phyloP scores from a whole-genome alignment of 352 stramenopile genomes.

The Phytophthora sp. region DNA sequence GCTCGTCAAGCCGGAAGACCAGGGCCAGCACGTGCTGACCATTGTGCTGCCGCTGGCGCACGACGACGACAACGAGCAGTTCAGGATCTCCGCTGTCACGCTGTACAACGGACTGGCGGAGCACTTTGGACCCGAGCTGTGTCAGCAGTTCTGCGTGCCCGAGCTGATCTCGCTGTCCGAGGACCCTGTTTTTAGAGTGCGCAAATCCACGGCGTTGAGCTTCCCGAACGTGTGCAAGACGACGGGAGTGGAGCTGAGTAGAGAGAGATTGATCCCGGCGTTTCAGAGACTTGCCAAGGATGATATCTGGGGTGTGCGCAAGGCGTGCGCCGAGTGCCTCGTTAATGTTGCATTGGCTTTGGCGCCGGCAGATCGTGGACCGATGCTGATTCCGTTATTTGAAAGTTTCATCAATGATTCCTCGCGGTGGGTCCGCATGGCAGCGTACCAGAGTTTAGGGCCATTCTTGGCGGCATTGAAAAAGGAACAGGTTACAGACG shows the following conservation, averaged over 20 bases:
- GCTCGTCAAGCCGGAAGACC: slow-evolving; percentile 88
- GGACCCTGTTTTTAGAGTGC: slow-evolving; percentile 94
- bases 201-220: slow-evolving; percentile 92
- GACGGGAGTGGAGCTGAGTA: slow-evolving; percentile 73
- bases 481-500: slow-evolving; percentile 78
- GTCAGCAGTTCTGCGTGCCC: slow-evolving; percentile 93
- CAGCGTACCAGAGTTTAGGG: slow-evolving; percentile 92
- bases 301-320: slow-evolving; percentile 94
- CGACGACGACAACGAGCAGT: slow-evolving; percentile 92
- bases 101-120: slow-evolving; percentile 93
- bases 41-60: slow-evolving; percentile 93
- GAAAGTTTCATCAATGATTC: slow-evolving; percentile 88
- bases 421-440: slow-evolving; percentile 94
- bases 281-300: slow-evolving; percentile 93
- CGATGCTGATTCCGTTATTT: slow-evolving; percentile 90
- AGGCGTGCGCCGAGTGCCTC: slow-evolving; percentile 92
- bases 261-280: slow-evolving; percentile 88
- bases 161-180: slow-evolving; percentile 92
- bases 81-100: slow-evolving; percentile 92
- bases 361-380: slow-evolving; percentile 67
- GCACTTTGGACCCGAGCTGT: slow-evolving; percentile 89
- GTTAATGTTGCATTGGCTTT: slow-evolving; percentile 89
- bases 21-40: slow-evolving; percentile 91
- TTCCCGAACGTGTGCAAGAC: slow-evolving; percentile 91
- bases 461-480: slow-evolving; percentile 86